phyloP scores from a whole-genome alignment of 2,329 filamentous ascomycete genomes.

The Karstenula rhodostoma region DNA sequence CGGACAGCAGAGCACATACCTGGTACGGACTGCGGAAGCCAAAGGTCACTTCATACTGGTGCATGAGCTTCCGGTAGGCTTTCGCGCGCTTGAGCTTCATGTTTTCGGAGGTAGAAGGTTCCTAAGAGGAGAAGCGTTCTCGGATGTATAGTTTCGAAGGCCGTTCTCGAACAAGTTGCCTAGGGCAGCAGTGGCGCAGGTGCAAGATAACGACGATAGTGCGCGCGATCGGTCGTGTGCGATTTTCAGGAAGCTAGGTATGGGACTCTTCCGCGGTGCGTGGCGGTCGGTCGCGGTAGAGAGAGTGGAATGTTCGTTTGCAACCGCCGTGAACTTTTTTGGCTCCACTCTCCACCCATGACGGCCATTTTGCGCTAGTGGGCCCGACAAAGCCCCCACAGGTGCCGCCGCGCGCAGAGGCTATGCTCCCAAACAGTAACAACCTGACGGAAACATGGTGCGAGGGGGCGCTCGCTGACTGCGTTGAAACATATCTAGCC shows the following conservation, averaged over 20 bases:
- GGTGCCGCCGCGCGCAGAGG: not conserved
- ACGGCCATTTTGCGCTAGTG: not conserved
- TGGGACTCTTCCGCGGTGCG: conserved; percentile 5
- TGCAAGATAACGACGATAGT: not conserved
- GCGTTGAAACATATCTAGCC: conserved; percentile 14
- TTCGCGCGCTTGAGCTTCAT: conserved; percentile 47
- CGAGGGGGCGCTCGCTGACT: conserved; percentile 9
- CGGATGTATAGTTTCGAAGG: not conserved
- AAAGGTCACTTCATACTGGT: conserved; percentile 82
- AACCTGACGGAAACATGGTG: conserved; percentile 1
- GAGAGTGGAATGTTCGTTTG: conserved; percentile 12
- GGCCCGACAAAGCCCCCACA: not conserved
- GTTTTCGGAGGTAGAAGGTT: not conserved
- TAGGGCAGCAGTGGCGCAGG: not conserved
- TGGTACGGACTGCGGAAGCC: conserved; percentile 95
- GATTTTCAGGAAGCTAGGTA: not conserved
- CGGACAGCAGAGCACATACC: conserved; percentile 55
- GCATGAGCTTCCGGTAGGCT: conserved; percentile 90
- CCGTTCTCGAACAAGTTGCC: not conserved
- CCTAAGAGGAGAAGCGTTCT: not conserved
- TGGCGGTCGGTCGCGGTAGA: conserved; percentile 5
- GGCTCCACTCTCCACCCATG: not conserved
- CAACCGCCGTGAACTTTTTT: not conserved
- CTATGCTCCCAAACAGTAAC: not conserved
- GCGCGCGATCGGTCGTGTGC: not conserved